Evolutionary conservation across 2,329 filamentous ascomycete species (phyloP).

Genomic region (Ophiostoma triangulosporum): DNA sequence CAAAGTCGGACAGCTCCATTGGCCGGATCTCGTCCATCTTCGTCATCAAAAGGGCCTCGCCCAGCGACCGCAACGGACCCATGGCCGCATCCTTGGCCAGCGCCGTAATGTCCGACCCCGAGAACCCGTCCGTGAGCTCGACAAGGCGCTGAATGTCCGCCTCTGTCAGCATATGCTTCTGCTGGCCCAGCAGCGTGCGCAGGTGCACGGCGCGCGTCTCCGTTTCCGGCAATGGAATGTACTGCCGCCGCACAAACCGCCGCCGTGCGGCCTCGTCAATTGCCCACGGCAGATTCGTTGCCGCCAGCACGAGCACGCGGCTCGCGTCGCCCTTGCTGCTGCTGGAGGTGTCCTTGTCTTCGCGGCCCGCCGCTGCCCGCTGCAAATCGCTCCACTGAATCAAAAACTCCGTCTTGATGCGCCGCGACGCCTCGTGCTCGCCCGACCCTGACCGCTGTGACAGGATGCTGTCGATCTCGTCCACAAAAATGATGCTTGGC

Average conservation of each 20-base stretch:
- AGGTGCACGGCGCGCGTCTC: constrained; percentile 70
- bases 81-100: constrained; percentile 96
- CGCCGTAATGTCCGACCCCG: constrained; percentile 90
- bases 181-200: constrained; percentile 65
- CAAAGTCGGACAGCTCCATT: constrained; percentile 71
- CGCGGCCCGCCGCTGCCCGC: constrained; percentile 76
- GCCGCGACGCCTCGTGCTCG: constrained; percentile 82
- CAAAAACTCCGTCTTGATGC: constrained; percentile 95
- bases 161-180: constrained; percentile 67
- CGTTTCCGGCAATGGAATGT: constrained; percentile 84
- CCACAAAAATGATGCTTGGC: constrained; percentile 94
- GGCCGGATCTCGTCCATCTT: constrained; percentile 88
- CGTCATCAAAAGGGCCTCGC: constrained; percentile 80
- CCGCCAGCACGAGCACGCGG: constrained; percentile 81
- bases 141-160: constrained; percentile 63
- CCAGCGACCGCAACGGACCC: constrained; percentile 81
- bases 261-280: constrained; percentile 91
- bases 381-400: constrained; percentile 92
- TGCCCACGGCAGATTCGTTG: constrained; percentile 93
- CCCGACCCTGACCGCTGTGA: constrained; percentile 70
- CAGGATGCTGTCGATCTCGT: constrained; percentile 91
- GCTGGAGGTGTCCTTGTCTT: constrained; percentile 51
- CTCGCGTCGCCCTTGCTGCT: constrained; percentile 68
- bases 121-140: constrained; percentile 85
- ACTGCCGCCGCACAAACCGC: constrained; percentile 84